Evolutionary conservation across 306 rosid genomes (phyloP), one percentile per base, ranked within the genome.

Genomic region (Dryas octopetala): DNA sequence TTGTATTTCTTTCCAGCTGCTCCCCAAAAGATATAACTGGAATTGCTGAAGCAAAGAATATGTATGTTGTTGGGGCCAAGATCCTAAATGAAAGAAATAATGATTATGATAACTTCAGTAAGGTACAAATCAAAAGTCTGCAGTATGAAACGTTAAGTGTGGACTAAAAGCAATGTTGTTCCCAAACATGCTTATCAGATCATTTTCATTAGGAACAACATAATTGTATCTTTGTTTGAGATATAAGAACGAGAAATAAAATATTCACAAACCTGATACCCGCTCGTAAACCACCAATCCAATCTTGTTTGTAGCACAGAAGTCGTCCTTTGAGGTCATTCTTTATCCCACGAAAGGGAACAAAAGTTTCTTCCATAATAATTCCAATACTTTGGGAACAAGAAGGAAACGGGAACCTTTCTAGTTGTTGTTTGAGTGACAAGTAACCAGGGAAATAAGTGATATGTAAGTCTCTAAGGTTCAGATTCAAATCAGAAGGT

Each of bases 1-100:
- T 88, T 9, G 98, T 89, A 71, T 59, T 85, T 85, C 98, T 88
- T 77, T 93, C 97, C 73, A 93, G 85, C 85, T 93, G 98, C 84
- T 93, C 98, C 81, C 98, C 98, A 48, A 93, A 93, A 53, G 98
- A 91, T 82, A 93, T 87, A 81, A 91, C 98, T 4, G 98, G 98
- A 83, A 93, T 93, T 76, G 98, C 92, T 17, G 98, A 91, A 85
- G 98, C 98, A 79, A 94, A 94, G 89, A 94, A 94, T 88, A 94
- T 88, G 78, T 94, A 94, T 48, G 97, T 89, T 26, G 98, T 94
- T 68, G 98, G 98, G 72, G 98, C 98, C 81, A 94, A 92, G 81
- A 94, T 91, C 94, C 98, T 94, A 66, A 65, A 80, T 9, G 57
- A 71, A 41, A 79, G 48, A 81, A 81, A 74, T 44, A 53, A 47